Evolutionary conservation across 257 asterid species (phyloP).

Genomic region (Solanum etuberosum): DNA sequence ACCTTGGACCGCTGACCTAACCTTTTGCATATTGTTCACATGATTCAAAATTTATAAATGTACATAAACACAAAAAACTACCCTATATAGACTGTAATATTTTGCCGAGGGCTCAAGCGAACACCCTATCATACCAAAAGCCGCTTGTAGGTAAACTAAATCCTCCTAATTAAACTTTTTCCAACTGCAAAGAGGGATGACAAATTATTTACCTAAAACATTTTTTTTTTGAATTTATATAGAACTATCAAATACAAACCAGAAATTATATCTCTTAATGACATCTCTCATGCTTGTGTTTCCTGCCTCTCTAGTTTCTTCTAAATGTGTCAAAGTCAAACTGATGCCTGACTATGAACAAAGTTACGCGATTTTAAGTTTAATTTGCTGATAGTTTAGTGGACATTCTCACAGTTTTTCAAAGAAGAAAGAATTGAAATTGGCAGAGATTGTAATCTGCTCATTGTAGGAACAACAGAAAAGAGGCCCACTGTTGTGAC

Average conservation of each 20-base stretch:
- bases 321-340: neutral
- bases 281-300: neutral
- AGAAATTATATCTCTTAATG: neutral
- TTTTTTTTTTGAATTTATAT: conserved; percentile 17
- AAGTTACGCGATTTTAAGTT: neutral
- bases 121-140: conserved; percentile 59
- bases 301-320: neutral
- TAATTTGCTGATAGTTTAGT: neutral
- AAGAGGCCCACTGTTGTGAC: conserved; percentile 29
- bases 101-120: neutral
- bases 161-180: neutral
- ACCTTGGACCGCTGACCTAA: neutral
- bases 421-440: neutral
- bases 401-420: neutral
- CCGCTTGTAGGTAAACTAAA: conserved; percentile 52
- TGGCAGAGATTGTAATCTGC: neutral
- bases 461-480: conserved; percentile 36
- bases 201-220: neutral
- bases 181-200: neutral
- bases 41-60: neutral
- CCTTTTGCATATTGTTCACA: neutral
- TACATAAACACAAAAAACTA: neutral
- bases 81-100: neutral
- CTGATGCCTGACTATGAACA: neutral
- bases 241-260: conserved; percentile 8